Percentiles rank a stretch among this genome's conserved stretches.
These are phyloP conservation scores for Filobasidium floriforme DNA, from an alignment of 768 basidiomycete genomes.

Conservation along the genomic window DNA sequence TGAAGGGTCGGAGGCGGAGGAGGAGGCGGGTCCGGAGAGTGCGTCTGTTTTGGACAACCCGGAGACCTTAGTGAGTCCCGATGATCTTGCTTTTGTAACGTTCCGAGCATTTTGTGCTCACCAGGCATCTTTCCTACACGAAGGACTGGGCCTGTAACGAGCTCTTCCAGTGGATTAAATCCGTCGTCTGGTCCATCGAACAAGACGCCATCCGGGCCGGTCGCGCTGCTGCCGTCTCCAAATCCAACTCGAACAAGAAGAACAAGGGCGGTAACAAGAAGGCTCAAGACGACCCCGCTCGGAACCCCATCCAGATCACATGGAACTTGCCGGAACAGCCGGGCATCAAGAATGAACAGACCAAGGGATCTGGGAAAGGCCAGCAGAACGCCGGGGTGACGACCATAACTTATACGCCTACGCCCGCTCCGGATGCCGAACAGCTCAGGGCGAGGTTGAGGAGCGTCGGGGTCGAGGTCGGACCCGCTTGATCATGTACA, in stretches of 20 bases:
- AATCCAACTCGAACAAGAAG: slow-evolving; percentile 4
- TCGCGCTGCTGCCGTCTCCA: neutral
- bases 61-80: slow-evolving; percentile 31
- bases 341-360: too few species aligned
- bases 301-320: neutral
- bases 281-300: neutral
- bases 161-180: slow-evolving; percentile 44
- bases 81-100: neutral
- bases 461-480: slow-evolving; percentile 18
- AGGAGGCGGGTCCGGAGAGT: neutral
- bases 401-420: slow-evolving; percentile 11
- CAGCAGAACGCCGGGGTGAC: neutral
- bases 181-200: slow-evolving; percentile 43
- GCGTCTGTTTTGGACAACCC: slow-evolving; percentile 32
- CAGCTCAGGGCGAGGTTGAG: slow-evolving; percentile 18
- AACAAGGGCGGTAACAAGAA: neutral
- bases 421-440: slow-evolving; percentile 15
- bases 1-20: neutral
- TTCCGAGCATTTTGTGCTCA: neutral
- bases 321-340: neutral
- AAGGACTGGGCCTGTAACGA: slow-evolving; percentile 41
- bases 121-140: neutral
- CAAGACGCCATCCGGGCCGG: slow-evolving; percentile 32
- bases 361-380: too few species aligned
- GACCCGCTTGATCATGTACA: neutral